These are phyloP conservation scores for Alternaria viburni DNA, from an alignment of 2,329 filamentous ascomycete species.

Conservation along the genomic window DNA sequence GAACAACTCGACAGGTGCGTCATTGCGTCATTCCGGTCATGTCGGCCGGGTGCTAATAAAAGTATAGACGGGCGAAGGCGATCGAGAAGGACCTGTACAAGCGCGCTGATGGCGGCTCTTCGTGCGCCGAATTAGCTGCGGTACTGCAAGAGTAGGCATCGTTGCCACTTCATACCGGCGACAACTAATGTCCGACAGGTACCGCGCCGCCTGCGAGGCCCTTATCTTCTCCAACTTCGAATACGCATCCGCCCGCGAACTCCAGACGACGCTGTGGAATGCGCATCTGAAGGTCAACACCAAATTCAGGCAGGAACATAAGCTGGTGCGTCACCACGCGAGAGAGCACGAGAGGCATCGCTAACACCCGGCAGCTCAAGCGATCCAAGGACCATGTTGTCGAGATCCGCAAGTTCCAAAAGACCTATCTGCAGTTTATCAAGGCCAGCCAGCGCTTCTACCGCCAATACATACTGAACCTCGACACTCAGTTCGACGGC, in stretches of 20 bases:
- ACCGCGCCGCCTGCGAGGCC: constrained; percentile 74
- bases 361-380: constrained; percentile 48
- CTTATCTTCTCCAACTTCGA: constrained; percentile 76
- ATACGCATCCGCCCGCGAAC: constrained; percentile 66
- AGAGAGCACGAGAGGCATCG: not conserved
- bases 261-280: constrained; percentile 78
- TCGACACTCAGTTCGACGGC: constrained; percentile 66
- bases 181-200: constrained; percentile 54
- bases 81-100: constrained; percentile 58
- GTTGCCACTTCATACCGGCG: not conserved
- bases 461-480: constrained; percentile 78
- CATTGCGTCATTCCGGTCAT: not conserved
- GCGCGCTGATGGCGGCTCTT: constrained; percentile 57
- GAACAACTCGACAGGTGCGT: constrained; percentile 61
- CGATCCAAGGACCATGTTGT: constrained; percentile 62
- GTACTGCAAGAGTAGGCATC: constrained; percentile 45
- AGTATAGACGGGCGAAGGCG: constrained; percentile 51
- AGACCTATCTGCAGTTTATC: constrained; percentile 82
- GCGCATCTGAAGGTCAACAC: constrained; percentile 78
- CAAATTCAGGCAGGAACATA: constrained; percentile 71
- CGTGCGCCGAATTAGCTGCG: constrained; percentile 58
- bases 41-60: constrained; percentile 25
- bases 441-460: constrained; percentile 90
- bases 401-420: constrained; percentile 77
- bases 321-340: constrained; percentile 25